Evolutionary conservation across 164 flowering plant species (phyloP).

Genomic region (Aristolochia contorta): DNA sequence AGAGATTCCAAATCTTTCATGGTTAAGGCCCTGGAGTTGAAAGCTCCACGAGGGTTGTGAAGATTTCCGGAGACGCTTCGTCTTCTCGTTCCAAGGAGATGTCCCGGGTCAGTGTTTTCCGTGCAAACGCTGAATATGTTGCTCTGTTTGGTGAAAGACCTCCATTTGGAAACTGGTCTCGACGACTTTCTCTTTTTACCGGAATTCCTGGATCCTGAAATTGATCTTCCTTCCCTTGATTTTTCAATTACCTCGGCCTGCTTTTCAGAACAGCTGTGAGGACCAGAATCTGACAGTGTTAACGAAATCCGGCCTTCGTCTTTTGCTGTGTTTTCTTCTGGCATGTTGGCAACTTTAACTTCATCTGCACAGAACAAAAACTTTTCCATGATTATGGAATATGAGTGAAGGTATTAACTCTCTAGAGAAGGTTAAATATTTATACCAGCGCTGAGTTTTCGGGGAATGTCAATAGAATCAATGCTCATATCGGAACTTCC

Average conservation of each 20-base stretch:
- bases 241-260: constrained; percentile 2
- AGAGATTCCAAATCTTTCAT: constrained; percentile 22
- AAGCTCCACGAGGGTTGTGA: background rate
- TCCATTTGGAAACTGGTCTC: constrained; percentile 25
- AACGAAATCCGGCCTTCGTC: constrained; percentile 49
- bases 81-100: background rate
- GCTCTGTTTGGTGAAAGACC: constrained; percentile 22
- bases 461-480: constrained; percentile 4
- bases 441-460: background rate
- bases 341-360: constrained; percentile 2
- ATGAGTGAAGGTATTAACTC: no score
- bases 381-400: no score
- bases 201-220: constrained; percentile 12
- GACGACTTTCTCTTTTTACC: constrained; percentile 16
- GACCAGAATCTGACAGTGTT: constrained; percentile 4
- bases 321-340: constrained; percentile 20
- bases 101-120: background rate
- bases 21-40: constrained; percentile 3
- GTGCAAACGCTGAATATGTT: background rate
- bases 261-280: constrained; percentile 1
- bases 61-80: background rate
- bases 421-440: no score
- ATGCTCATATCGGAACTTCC: constrained; percentile 3
- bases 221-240: constrained; percentile 10
- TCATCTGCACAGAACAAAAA: background rate